These are phyloP conservation scores for Cryphonectria nitschkei DNA, from an alignment of 2,329 filamentous ascomycete genomes.

Conservation along the genomic window DNA sequence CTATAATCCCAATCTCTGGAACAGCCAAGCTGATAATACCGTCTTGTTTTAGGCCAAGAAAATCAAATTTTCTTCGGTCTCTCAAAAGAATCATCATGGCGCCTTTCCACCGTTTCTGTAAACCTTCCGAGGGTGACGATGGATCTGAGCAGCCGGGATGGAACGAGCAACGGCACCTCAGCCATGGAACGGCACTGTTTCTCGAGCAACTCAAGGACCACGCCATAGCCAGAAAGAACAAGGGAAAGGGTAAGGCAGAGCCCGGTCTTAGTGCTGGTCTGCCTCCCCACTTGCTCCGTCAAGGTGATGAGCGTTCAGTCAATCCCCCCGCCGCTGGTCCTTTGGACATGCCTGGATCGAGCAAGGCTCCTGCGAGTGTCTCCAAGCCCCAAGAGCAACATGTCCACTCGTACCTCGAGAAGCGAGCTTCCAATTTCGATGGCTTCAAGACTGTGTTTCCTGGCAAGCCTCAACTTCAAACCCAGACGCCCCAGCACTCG, in stretches of 20 bases:
- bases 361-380: neutral
- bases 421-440: neutral
- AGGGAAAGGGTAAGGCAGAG: neutral
- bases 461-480: neutral
- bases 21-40: neutral
- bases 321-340: neutral
- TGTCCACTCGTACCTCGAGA: neutral
- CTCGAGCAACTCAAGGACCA: neutral
- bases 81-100: neutral
- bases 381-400: neutral
- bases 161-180: neutral
- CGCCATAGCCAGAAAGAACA: neutral
- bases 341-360: neutral
- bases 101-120: neutral
- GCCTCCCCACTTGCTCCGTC: conserved; percentile 10
- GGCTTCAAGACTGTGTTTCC: neutral
- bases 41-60: neutral
- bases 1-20: neutral
- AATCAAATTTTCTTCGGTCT: too few species aligned
- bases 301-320: neutral
- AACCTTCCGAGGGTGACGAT: neutral
- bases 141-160: neutral
- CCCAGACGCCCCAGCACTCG: neutral
- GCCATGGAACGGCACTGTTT: neutral
- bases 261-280: neutral